Base-by-base conservation (phyloP, 352 stramenopile species). In the Globisporangium middletonii region DNA sequence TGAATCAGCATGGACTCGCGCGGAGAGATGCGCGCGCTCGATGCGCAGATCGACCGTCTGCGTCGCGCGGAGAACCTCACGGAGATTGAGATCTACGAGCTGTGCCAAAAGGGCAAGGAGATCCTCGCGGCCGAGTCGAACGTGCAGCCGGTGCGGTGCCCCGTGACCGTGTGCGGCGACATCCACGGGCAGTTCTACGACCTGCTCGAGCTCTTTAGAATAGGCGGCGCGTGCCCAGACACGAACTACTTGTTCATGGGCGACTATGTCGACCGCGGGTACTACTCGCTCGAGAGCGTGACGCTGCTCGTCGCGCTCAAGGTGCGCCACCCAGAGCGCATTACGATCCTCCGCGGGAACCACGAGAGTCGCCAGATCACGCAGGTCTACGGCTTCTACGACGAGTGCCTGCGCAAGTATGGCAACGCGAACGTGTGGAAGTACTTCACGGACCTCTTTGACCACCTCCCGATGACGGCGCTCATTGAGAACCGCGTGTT, bases 241-340 rank as follows among this genome's bases (percentile, higher is more conserved):
- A 95, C 86, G 43, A 95, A 95, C 71, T 95, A 95, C 75, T 71
- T 95, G 13, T 95, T 95, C 74, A 92, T 95, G 83, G 86, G 86
- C 37, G 86, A 96, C 70, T 96, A 93, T 53, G 86, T 96, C 33
- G 86, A 96, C 68, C 86, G 86, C 27, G 86, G 86, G 9, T 94
- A 94, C 70, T 94, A 95, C 67, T 92, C 79, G 54, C 70, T 96
- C 37, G 84, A 94, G 68, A 92, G 74, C 50, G 79, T 96, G 23
- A 79, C 79, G 59, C 69, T 96, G 35, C 69, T 96, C 35, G 77
- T 93, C 30, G 85, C 83, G 55, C 77, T 93, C 46, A 95, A 94
- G 64, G 83, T 95, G 59, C 81, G 85, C 48, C 79, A 96, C 67
- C 83, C 72, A 19, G 84, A 96, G 57, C 81, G 83, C 53, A 94